These are phyloP conservation scores for Fusarium albosuccineum DNA, from an alignment of 2,329 filamentous ascomycete species.

Conservation along the genomic window DNA sequence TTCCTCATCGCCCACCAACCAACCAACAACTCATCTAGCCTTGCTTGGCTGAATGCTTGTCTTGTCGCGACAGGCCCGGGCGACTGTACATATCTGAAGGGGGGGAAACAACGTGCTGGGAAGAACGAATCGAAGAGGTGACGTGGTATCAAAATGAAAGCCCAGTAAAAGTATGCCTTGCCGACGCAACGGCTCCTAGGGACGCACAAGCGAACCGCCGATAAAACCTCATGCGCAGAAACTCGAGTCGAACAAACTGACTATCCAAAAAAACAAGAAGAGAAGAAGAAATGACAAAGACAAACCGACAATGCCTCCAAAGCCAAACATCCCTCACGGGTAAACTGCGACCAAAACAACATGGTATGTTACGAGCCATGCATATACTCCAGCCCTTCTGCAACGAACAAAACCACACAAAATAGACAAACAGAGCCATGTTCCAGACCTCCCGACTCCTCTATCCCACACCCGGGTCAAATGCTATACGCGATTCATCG, in stretches of 20 bases:
- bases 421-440: constrained; percentile 25
- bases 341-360: constrained; percentile 36
- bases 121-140: constrained; percentile 43
- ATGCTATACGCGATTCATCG: constrained; percentile 52
- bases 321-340: constrained; percentile 6
- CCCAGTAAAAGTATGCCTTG: constrained; percentile 45
- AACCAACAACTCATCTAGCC: too few relatives aligned
- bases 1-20: too few relatives aligned
- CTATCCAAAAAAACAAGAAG: constrained; percentile 25
- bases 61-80: too few relatives aligned
- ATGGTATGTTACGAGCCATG: constrained; percentile 37
- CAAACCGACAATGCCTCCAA: constrained; percentile 37
- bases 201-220: constrained; percentile 39
- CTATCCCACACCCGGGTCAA: constrained; percentile 53
- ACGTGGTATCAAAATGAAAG: constrained; percentile 49
- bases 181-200: constrained; percentile 37
- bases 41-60: too few relatives aligned
- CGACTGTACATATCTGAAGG: background rate
- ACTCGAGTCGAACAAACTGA: constrained; percentile 39
- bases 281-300: constrained; percentile 9
- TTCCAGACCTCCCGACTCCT: constrained; percentile 52
- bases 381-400: constrained; percentile 23
- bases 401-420: constrained; percentile 25
- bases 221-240: constrained; percentile 33
- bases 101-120: constrained; percentile 27